Conservation (phyloP, 2,329 filamentous ascomycete genomes). For the Fusarium fracticaudum region DNA sequence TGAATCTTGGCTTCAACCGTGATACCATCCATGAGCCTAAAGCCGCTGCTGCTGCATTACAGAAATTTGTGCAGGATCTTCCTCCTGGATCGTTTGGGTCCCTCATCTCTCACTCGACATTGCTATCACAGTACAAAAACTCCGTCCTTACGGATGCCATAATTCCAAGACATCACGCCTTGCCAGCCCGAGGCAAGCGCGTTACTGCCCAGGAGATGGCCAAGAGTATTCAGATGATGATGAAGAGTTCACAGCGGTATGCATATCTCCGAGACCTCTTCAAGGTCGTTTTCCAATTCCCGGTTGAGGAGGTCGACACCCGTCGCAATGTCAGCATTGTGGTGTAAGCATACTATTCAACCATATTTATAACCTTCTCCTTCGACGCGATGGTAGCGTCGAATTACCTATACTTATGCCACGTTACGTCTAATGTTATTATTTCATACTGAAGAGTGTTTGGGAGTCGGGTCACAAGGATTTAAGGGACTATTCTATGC, state of each 20-base stretch:
- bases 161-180: constrained; percentile 52
- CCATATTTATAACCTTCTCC: neutral
- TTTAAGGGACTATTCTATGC: constrained; percentile 4
- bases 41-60: constrained; percentile 65
- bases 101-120: constrained; percentile 72
- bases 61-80: constrained; percentile 79
- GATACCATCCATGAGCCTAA: constrained; percentile 58
- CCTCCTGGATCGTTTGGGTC: constrained; percentile 82
- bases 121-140: constrained; percentile 83
- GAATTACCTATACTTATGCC: constrained; percentile 6
- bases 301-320: constrained; percentile 78
- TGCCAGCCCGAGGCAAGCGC: constrained; percentile 65
- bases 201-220: constrained; percentile 80
- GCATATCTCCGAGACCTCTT: constrained; percentile 85
- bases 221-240: constrained; percentile 81
- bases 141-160: constrained; percentile 77
- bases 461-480: constrained; percentile 22
- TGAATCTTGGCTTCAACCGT: constrained; percentile 83
- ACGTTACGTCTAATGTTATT: constrained; percentile 28
- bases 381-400: neutral
- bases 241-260: constrained; percentile 72
- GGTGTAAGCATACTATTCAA: constrained; percentile 46
- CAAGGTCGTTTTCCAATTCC: constrained; percentile 84
- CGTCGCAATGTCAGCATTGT: constrained; percentile 72
- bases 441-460: constrained; percentile 15